A percentile compares a stretch with the other conserved stretches of the same genome.
phyloP scores from a whole-genome alignment of 1,139 yeast species.

The Candida tetrigidarum region DNA sequence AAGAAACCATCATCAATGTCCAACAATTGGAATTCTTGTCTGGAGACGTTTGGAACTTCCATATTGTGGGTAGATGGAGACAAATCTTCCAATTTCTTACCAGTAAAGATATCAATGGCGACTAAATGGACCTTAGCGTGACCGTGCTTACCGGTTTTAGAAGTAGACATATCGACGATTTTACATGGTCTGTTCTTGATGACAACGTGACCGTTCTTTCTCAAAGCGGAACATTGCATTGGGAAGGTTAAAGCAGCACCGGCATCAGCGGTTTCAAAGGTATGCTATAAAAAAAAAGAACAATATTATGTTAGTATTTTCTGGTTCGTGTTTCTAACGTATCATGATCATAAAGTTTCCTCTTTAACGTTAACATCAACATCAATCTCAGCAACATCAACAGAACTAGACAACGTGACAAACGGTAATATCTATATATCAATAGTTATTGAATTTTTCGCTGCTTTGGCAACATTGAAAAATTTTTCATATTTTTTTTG shows the following conservation, averaged over 20 bases:
- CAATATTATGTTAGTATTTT: slow-evolving; percentile 42
- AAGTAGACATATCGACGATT: slow-evolving; percentile 99
- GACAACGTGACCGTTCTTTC: slow-evolving; percentile 99
- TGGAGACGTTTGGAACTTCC: slow-evolving; percentile 98
- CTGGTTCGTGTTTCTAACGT: too few relatives aligned
- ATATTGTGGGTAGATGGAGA: slow-evolving; percentile 99
- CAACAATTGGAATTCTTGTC: slow-evolving; percentile 96
- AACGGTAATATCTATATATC: too few relatives aligned
- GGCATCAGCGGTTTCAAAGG: slow-evolving; percentile 98
- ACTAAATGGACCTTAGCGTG: slow-evolving; percentile 99
- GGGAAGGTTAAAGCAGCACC: slow-evolving; percentile 99
- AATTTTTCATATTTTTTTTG: too few relatives aligned
- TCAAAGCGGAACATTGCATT: slow-evolving; percentile 99
- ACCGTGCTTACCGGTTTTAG: slow-evolving; percentile 99
- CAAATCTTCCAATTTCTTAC: slow-evolving; percentile 99
- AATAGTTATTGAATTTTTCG: too few relatives aligned
- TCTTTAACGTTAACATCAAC: too few relatives aligned
- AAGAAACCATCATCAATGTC: slow-evolving; percentile 99
- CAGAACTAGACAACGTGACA: too few relatives aligned
- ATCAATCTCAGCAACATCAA: too few relatives aligned
- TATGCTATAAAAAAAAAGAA: slow-evolving; percentile 58
- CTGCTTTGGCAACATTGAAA: too few relatives aligned
- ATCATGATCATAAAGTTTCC: too few relatives aligned
- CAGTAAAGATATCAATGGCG: slow-evolving; percentile 98
- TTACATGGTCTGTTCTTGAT: slow-evolving; percentile 99